Evolutionary conservation across 352 stramenopile genomes (phyloP), one percentile per base, ranked within the genome.

Genomic region (Pythium volutum): DNA sequence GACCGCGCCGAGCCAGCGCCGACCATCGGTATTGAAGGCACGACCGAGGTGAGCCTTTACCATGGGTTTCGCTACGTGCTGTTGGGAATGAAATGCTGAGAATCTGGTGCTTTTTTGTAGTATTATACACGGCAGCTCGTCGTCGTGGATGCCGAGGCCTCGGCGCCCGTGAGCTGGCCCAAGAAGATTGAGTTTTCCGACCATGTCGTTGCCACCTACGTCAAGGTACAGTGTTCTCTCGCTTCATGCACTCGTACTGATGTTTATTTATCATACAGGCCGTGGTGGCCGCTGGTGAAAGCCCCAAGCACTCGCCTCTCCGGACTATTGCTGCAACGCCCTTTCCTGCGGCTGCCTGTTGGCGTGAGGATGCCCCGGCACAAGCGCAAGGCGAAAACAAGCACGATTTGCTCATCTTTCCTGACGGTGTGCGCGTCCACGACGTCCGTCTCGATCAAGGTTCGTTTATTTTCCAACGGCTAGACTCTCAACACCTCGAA

Each of bases 401-500:
- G 3, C 83, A 92, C 55, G 83, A 92, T 47, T 59, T 89, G 29
- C 60, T 92, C 26, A 70, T 92, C 42, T 89, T 90, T 49, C 83
- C 83, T 1, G 80, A 90, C n/a, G 71, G 69, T 20, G 53, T 92
- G 47, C 81, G 77, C 26, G 56, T 90, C 6, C 66, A 83, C 33
- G 68, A 84, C 51, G 65, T 92, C n/a, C 51, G 68, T 6, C 47
- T 69, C 22, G 61, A 55, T 0, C 62, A 88, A 36, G 77, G 83
- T 90, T 68, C 42, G 74, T 71, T 9, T 23, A 8, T 25, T 33
- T 34, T 26, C 22, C 8, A 22, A 29, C n/a, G n/a, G n/a, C n/a
- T n/a, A n/a, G n/a, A n/a, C n/a, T n/a, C n/a, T n/a, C n/a, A n/a
- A n/a, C n/a, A n/a, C n/a, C n/a, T n/a, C n/a, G n/a, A n/a, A n/a